Conservation (phyloP, 2,329 filamentous ascomycete genomes). For the Fusarium sp. region DNA sequence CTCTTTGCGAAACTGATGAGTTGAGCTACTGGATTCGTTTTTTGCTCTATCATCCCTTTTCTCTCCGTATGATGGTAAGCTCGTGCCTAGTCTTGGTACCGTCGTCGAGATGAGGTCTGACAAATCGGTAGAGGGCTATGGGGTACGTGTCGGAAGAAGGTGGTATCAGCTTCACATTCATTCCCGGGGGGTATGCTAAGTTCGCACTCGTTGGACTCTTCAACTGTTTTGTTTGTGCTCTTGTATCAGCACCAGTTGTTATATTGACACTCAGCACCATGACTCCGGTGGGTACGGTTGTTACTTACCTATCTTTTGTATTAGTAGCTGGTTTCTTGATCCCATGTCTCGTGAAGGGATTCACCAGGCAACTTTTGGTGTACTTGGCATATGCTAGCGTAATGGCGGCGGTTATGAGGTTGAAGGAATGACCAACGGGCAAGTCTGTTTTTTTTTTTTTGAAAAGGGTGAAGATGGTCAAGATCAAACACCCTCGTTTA, state of each 20-base stretch:
- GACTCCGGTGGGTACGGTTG: not conserved
- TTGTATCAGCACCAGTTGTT: slow-evolving; percentile 20
- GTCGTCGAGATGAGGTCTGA: not conserved
- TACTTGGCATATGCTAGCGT: slow-evolving; percentile 29
- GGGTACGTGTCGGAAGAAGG: not conserved
- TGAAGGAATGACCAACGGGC: not conserved
- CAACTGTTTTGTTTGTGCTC: slow-evolving; percentile 9
- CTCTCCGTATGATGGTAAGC: slow-evolving; percentile 13
- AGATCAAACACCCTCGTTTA: not conserved
- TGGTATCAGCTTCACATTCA: not conserved
- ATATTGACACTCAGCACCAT: slow-evolving; percentile 18
- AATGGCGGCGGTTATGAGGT: slow-evolving; percentile 23
- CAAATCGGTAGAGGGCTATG: slow-evolving; percentile 1
- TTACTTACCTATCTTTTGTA: slow-evolving; percentile 23
- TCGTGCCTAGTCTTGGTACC: not conserved
- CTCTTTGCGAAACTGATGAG: slow-evolving; percentile 2
- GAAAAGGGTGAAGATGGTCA: not conserved
- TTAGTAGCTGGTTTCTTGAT: slow-evolving; percentile 18
- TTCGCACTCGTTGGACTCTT: slow-evolving; percentile 13
- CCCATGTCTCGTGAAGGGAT: slow-evolving; percentile 10
- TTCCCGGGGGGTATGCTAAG: not conserved
- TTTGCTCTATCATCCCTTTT: not conserved
- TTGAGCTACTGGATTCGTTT: not conserved
- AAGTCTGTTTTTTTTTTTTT: not conserved
- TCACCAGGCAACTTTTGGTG: slow-evolving; percentile 22